Conservation (phyloP, 169 alveolate genomes). For the Cryptosporidium viatorum region DNA sequence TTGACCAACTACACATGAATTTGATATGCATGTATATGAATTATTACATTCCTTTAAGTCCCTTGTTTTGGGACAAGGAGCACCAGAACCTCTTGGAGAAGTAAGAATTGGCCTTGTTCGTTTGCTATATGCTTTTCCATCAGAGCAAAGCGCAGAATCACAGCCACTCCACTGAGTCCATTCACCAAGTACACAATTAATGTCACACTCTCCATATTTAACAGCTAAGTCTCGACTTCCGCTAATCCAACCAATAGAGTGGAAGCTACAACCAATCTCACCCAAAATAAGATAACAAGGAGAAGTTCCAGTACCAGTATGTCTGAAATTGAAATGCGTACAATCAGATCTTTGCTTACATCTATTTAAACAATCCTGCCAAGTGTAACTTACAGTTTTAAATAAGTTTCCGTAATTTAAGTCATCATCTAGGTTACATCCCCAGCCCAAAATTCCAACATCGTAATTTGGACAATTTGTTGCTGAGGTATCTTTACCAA, state of each 20-base stretch:
- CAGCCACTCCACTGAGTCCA: slow-evolving; percentile 70
- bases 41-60: slow-evolving; percentile 14
- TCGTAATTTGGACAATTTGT: slow-evolving; percentile 51
- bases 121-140: slow-evolving; percentile 58
- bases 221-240: slow-evolving; percentile 16
- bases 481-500: slow-evolving; percentile 27
- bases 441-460: slow-evolving; percentile 74
- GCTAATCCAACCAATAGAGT: slow-evolving; percentile 60
- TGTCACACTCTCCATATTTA: slow-evolving; percentile 56
- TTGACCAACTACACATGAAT: slow-evolving; percentile 49
- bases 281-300: slow-evolving; percentile 59
- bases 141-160: slow-evolving; percentile 41
- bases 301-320: slow-evolving; percentile 42
- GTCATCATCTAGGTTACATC: slow-evolving; percentile 39
- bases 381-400: slow-evolving; percentile 14
- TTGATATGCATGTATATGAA: slow-evolving; percentile 10
- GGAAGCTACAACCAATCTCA: slow-evolving; percentile 69
- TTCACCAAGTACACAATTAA: slow-evolving; percentile 62
- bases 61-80: slow-evolving; percentile 26
- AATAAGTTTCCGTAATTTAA: slow-evolving; percentile 42
- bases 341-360: slow-evolving; percentile 42
- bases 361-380: slow-evolving; percentile 66
- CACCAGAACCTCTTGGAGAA: slow-evolving; percentile 42
- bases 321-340: slow-evolving; percentile 19
- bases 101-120: slow-evolving; percentile 31